Evolutionary conservation across 2,329 filamentous ascomycete genomes (phyloP), one percentile per base, ranked within the genome.

Genomic region (Venturia aucupariae): DNA sequence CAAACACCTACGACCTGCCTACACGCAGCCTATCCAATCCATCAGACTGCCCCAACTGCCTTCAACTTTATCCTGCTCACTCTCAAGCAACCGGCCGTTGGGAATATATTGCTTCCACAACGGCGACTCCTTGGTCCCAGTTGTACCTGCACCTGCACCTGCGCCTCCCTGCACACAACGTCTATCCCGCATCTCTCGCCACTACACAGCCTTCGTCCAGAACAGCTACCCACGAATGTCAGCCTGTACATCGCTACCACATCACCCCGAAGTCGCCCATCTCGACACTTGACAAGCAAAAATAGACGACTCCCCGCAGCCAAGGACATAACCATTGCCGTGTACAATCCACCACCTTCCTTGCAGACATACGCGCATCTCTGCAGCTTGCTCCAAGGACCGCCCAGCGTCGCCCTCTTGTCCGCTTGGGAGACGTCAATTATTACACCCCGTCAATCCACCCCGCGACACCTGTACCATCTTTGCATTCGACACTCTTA

Each of bases 281-380:
- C 51, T 8, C 27, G 51, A n/a, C 30, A 30, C 30, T 57, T 57
- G 51, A 57, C 51, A 57, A 57, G 51, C 51, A 57, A 57, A 57
- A 35, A 35, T 57, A 57, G 51, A 32, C 30, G 51, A 51, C 51
- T 32, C 27, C 51, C 27, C 27, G 15, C 27, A 54, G 15, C 35
- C 51, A n/a, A 57, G 24, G 27, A 57, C 15, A 35, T 30, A 15
- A 4, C 44, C 44, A 24, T 48, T 48, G 44, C 44, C 44, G 19
- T 24, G 19, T 7, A 35, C 17, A 10, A 2, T 27, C 51, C 30
- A 10, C 51, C 17, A 6, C 48, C 4, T 57, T 35, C 30, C 51
- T 38, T 35, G 15, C 24, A 57, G 27, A 57, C 15, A 15, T 19
- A 57, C 51, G 30, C 27, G 27, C 27, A 57, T 19, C 15, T 35